phyloP scores from a whole-genome alignment of 1,284 basidiomycete species.

The Sphaerobolus stellatus region DNA sequence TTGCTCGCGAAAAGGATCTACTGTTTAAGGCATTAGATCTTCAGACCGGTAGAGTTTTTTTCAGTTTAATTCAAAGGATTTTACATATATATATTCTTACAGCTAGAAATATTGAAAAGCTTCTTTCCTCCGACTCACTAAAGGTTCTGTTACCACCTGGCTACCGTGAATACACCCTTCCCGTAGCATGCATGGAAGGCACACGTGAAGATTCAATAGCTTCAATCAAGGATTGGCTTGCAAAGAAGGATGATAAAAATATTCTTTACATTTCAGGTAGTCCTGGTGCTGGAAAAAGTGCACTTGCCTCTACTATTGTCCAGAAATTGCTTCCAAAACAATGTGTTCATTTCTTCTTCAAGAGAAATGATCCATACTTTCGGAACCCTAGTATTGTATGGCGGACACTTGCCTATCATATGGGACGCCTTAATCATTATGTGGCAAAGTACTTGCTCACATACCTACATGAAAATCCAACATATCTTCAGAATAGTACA shows the following conservation, averaged over 20 bases:
- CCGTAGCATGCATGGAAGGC: too few species aligned
- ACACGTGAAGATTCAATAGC: conserved; percentile 25
- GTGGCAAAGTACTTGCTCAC: conserved; percentile 17
- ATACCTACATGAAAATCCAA: not conserved
- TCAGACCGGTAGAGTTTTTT: not conserved
- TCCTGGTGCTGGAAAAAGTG: conserved; percentile 29
- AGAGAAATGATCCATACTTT: conserved; percentile 26
- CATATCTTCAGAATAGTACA: not conserved
- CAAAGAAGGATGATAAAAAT: conserved; percentile 20
- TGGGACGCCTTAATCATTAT: conserved; percentile 15
- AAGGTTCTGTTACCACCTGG: too few species aligned
- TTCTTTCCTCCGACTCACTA: too few species aligned
- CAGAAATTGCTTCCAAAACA: conserved; percentile 14
- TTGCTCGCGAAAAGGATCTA: not conserved
- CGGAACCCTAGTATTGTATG: conserved; percentile 23
- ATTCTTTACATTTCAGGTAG: conserved; percentile 32
- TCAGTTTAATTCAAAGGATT: not conserved
- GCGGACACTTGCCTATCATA: conserved; percentile 19
- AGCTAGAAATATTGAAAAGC: not conserved
- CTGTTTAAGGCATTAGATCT: not conserved
- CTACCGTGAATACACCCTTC: not conserved
- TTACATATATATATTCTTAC: not conserved
- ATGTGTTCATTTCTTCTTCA: conserved; percentile 28
- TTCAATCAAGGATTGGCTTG: conserved; percentile 24
- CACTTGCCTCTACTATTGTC: conserved; percentile 23